Conservation (phyloP, 345 rosid genomes). For the Capsella bursapastoris region DNA sequence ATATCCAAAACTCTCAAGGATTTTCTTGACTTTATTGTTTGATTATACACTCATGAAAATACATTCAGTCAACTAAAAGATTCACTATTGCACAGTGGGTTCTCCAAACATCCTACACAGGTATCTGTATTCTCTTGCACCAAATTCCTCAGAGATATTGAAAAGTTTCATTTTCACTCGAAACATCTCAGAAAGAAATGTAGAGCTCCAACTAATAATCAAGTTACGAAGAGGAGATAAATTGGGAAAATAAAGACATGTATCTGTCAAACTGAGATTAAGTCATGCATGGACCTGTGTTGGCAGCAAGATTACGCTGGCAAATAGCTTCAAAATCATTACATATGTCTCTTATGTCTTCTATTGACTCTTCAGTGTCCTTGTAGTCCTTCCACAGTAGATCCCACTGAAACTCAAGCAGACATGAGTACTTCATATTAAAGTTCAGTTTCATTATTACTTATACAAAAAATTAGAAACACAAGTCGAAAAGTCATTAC, state of each 20-base stretch:
- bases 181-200: background rate
- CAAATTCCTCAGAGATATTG: background rate
- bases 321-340: slow-evolving; percentile 90
- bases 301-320: slow-evolving; percentile 94
- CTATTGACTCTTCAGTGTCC: slow-evolving; percentile 82
- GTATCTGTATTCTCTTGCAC: background rate
- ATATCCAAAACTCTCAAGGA: background rate
- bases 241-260: background rate
- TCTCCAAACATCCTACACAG: slow-evolving; percentile 1
- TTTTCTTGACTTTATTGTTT: background rate
- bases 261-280: background rate
- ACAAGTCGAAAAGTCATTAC: slow-evolving; percentile 51
- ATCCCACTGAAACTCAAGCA: slow-evolving; percentile 65
- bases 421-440: slow-evolving; percentile 11
- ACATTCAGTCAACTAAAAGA: slow-evolving; percentile 6
- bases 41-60: background rate
- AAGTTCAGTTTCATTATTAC: slow-evolving; percentile 10
- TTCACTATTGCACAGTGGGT: background rate
- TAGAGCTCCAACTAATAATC: background rate
- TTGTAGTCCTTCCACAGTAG: slow-evolving; percentile 76
- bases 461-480: background rate
- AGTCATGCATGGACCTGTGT: slow-evolving; percentile 65
- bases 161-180: background rate
- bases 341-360: slow-evolving; percentile 86
- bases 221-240: background rate